These are phyloP conservation scores for Pythium brachiatum DNA, from an alignment of 352 stramenopile genomes.

Conservation along the genomic window DNA sequence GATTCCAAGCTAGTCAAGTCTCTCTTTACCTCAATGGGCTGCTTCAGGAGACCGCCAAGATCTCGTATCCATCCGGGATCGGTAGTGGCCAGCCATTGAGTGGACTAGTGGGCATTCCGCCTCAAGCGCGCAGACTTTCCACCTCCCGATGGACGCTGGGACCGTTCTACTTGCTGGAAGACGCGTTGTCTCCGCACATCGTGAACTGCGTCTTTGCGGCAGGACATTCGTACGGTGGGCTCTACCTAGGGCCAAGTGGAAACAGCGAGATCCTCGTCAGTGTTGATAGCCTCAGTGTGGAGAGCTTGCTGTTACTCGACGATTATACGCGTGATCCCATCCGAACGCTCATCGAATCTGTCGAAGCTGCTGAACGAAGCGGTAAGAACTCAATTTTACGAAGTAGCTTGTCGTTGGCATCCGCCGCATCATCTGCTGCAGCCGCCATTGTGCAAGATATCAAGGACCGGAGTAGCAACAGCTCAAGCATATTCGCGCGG, in stretches of 20 bases:
- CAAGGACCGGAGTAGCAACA: conserved; percentile 33
- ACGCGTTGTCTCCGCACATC: conserved; percentile 40
- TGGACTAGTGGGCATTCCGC: conserved; percentile 55
- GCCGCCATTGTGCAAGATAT: conserved; percentile 73
- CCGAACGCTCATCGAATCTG: conserved; percentile 60
- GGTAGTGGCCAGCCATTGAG: conserved; percentile 49
- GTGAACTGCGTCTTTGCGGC: conserved; percentile 55
- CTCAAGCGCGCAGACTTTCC: conserved; percentile 43
- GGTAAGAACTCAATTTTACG: conserved; percentile 46
- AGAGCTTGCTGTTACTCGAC: conserved; percentile 53
- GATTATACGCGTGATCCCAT: conserved; percentile 69
- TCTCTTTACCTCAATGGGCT: conserved; percentile 63
- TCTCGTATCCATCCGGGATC: conserved; percentile 63
- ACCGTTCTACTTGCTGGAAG: conserved; percentile 67
- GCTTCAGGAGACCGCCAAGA: conserved; percentile 65
- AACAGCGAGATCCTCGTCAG: conserved; percentile 47
- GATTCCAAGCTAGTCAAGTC: conserved; percentile 67
- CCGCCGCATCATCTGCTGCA: conserved; percentile 55
- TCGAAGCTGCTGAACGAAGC: conserved; percentile 55
- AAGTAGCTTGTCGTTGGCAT: conserved; percentile 53
- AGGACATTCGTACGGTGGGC: conserved; percentile 52
- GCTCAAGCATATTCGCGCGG: conserved; percentile 45
- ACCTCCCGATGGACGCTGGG: conserved; percentile 49
- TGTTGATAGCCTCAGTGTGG: conserved; percentile 45
- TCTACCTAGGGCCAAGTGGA: conserved; percentile 51